These are phyloP conservation scores for Huntiella omanensis DNA, from an alignment of 2,329 filamentous ascomycete species.

Conservation along the genomic window DNA sequence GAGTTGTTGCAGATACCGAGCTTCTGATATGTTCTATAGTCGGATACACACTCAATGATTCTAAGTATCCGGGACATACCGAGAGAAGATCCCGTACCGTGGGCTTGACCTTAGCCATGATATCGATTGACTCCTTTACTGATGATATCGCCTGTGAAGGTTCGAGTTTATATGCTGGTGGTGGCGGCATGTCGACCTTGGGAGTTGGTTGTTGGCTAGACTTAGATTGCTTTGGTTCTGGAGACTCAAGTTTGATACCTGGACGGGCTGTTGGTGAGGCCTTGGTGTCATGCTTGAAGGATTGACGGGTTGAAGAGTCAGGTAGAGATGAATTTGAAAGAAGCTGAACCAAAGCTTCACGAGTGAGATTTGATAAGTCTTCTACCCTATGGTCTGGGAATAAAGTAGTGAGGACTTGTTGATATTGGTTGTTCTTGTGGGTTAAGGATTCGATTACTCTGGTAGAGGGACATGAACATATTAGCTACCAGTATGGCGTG, in stretches of 20 bases:
- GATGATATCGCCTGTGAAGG: conserved; percentile 58
- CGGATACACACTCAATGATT: conserved; percentile 1
- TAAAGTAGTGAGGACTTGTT: conserved; percentile 39
- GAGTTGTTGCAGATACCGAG: too few species aligned
- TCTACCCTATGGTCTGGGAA: conserved; percentile 39
- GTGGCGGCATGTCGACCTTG: conserved; percentile 11
- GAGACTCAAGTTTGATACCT: too few species aligned
- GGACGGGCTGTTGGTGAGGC: too few species aligned
- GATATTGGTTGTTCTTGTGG: conserved; percentile 46
- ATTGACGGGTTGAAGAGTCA: too few species aligned
- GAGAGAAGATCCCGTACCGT: conserved; percentile 26
- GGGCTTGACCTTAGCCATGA: conserved; percentile 42
- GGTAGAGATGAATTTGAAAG: conserved; percentile 15
- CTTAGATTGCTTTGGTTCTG: too few species aligned
- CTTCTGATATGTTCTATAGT: not conserved
- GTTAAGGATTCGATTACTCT: conserved; percentile 44
- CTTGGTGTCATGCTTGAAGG: too few species aligned
- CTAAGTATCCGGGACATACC: conserved; percentile 26
- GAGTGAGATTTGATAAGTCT: conserved; percentile 32
- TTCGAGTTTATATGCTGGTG: conserved; percentile 35
- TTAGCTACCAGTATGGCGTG: not conserved
- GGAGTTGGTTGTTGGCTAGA: too few species aligned
- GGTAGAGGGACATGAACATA: not conserved
- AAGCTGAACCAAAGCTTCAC: conserved; percentile 40
- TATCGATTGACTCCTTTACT: conserved; percentile 54